A percentile compares a stretch with the other conserved stretches of the same genome.
These are phyloP conservation scores for Microdochium paspali DNA, from an alignment of 2,329 filamentous ascomycete species.

Conservation along the genomic window DNA sequence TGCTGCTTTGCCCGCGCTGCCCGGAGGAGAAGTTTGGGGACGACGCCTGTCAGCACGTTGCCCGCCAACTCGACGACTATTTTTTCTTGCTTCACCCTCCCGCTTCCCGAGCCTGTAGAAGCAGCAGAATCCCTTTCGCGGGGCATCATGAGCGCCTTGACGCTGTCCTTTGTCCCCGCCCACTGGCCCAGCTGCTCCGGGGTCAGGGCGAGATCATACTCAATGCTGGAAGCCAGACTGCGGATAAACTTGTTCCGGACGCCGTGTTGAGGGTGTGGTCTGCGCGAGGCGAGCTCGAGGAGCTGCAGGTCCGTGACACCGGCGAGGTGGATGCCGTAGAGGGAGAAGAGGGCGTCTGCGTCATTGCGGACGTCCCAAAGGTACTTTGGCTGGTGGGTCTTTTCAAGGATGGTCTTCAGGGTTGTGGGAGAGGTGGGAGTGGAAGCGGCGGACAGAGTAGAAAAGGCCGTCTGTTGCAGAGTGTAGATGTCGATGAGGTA, in stretches of 20 bases:
- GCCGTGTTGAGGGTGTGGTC: neutral
- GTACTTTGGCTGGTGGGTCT: conserved; percentile 25
- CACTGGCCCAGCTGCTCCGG: neutral
- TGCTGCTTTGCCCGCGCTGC: too few species aligned
- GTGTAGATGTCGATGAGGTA: neutral
- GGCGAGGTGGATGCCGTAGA: conserved; percentile 29
- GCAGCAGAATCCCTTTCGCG: neutral
- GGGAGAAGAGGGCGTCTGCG: conserved; percentile 41
- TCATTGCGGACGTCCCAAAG: conserved; percentile 52
- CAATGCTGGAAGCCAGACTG: neutral
- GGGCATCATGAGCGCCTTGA: neutral
- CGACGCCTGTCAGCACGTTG: too few species aligned
- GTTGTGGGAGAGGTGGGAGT: neutral
- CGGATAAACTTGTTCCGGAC: neutral
- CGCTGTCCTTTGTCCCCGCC: neutral
- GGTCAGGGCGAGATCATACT: neutral
- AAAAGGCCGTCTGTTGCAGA: neutral
- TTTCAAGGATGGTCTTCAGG: neutral
- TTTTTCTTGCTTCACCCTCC: too few species aligned
- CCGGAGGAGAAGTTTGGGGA: too few species aligned
- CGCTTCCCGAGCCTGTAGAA: too few species aligned
- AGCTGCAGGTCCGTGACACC: conserved; percentile 45
- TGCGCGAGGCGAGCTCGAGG: neutral
- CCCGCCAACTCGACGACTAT: too few species aligned
- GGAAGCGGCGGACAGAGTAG: neutral